phyloP scores from a whole-genome alignment of 164 flowering plant species.

The Houttuynia cordata region DNA sequence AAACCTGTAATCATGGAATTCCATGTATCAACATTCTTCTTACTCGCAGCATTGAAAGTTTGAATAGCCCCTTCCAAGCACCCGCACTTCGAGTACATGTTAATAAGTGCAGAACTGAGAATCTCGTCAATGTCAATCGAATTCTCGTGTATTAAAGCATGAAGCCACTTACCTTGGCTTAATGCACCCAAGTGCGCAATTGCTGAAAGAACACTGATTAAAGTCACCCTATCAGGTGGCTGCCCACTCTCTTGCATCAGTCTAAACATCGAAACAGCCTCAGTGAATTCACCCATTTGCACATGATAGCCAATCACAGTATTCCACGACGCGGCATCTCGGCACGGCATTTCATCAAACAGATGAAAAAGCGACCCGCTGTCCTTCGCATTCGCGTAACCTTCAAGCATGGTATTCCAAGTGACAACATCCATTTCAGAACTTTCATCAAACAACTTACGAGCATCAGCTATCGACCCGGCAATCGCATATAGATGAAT shows the following conservation, averaged over 20 bases:
- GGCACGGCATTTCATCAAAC: slow-evolving; percentile 8
- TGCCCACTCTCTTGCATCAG: slow-evolving; percentile 9
- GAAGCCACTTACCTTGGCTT: slow-evolving; percentile 9
- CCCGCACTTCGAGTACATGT: slow-evolving; percentile 9
- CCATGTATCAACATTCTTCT: slow-evolving; percentile 8
- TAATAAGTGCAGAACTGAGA: slow-evolving; percentile 10
- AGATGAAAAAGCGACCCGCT: slow-evolving; percentile 2
- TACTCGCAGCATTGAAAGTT: slow-evolving; percentile 1
- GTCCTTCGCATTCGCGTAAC: slow-evolving; percentile 1
- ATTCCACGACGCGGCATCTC: slow-evolving; percentile 10
- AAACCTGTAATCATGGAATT: slow-evolving; percentile 10
- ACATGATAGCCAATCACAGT: slow-evolving; percentile 9
- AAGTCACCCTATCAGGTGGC: slow-evolving; percentile 4
- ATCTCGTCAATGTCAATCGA: slow-evolving; percentile 5
- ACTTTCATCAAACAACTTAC: slow-evolving; percentile 9
- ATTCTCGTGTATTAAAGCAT: slow-evolving; percentile 3
- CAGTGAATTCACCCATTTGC: slow-evolving; percentile 3
- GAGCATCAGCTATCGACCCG: slow-evolving; percentile 6
- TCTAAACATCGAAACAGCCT: slow-evolving; percentile 4
- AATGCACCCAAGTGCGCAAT: slow-evolving; percentile 10
- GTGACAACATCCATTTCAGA: slow-evolving; percentile 7
- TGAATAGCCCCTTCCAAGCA: slow-evolving; percentile 5
- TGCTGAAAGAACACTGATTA: slow-evolving; percentile 9
- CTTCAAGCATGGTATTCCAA: slow-evolving; percentile 11
- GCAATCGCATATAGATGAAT: slow-evolving; percentile 6